Evolutionary conservation across 148 eudicot genomes (phyloP), one percentile per base, ranked within the genome.

Genomic region (Rhododendron ferrugineum): DNA sequence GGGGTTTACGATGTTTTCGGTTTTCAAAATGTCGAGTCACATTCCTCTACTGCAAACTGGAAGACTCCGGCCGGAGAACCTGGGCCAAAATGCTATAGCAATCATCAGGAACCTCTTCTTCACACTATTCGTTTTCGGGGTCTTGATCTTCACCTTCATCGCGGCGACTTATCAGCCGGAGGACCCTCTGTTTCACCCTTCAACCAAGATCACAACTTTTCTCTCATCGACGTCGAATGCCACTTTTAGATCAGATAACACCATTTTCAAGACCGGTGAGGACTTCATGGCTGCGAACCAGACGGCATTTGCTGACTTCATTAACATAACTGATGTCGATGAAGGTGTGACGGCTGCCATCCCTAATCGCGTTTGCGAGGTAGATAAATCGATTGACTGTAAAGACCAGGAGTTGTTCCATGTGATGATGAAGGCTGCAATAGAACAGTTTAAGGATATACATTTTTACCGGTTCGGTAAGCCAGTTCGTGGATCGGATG

Each of bases 381-480:
- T 86, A 49, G 94, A 88, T 78, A 93, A 93, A 50, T 94, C 99
- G 49, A 92, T 97, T 76, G 93, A 97, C 82, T 97, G 99, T 88
- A 90, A 84, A 54, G 98, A 95, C 78, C 93, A 92, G 0, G 98
- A 95, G 68, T 92, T 94, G 74, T 95, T 94, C 83, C 99, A 95
- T 90, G 83, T 93, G 85, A 88, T 97, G 94, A 97, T 95, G 98
- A 92, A 91, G 82, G 95, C 94, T 56, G 92, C 99, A 22, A 95
- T 97, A 83, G 98, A 97, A 85, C 89, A 90, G 83, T 97, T 94
- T 49, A 92, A 90, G 91, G 99, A 97, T 72, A 91, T 92, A 49
- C 98, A 94, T 82, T 97, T 97, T 78, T 94, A 95, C 58, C 83
- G 94, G 83, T 97, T 97, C 85, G 99, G 99, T 42, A 97, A 97